Conservation (phyloP, 23 red algal genomes). For the Gracilaria caudata region DNA sequence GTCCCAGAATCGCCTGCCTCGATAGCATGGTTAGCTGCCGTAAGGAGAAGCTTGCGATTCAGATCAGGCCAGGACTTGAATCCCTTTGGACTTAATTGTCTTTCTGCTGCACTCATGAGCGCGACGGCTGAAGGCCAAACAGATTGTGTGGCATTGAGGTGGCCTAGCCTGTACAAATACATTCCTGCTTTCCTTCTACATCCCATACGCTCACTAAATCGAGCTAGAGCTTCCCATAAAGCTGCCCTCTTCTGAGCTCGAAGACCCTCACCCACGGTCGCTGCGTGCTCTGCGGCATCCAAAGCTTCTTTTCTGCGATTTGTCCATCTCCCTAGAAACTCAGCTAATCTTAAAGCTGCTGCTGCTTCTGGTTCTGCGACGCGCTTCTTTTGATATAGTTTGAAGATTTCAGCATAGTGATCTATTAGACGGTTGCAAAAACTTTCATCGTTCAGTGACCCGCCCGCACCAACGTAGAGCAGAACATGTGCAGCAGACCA, state of each 20-base stretch:
- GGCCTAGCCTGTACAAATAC: conserved; percentile 69
- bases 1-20: conserved; percentile 62
- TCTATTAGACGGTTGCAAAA: conserved; percentile 62
- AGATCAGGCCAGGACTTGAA: conserved; percentile 64
- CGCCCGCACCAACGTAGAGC: conserved; percentile 40
- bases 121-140: conserved; percentile 58
- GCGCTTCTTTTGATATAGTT: conserved; percentile 81
- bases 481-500: conserved; percentile 73
- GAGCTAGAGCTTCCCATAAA: conserved; percentile 73
- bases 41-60: conserved; percentile 65
- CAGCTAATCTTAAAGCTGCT: conserved; percentile 67
- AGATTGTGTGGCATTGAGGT: conserved; percentile 51
- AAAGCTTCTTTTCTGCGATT: conserved; percentile 68
- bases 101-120: conserved; percentile 60
- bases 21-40: conserved; percentile 50
- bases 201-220: conserved; percentile 66
- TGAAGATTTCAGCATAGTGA: conserved; percentile 73
- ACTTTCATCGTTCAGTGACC: conserved; percentile 17
- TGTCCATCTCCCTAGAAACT: conserved; percentile 66
- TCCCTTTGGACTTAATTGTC: conserved; percentile 49
- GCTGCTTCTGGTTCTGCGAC: conserved; percentile 70
- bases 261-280: conserved; percentile 66
- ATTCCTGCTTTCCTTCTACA: conserved; percentile 68
- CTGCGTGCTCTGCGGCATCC: conserved; percentile 76
- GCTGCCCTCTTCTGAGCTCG: conserved; percentile 41